Percentiles rank a stretch among this genome's conserved stretches.
Evolutionary conservation across 805 yeast species (phyloP).

Genomic region (Wickerhamiella dianesei): DNA sequence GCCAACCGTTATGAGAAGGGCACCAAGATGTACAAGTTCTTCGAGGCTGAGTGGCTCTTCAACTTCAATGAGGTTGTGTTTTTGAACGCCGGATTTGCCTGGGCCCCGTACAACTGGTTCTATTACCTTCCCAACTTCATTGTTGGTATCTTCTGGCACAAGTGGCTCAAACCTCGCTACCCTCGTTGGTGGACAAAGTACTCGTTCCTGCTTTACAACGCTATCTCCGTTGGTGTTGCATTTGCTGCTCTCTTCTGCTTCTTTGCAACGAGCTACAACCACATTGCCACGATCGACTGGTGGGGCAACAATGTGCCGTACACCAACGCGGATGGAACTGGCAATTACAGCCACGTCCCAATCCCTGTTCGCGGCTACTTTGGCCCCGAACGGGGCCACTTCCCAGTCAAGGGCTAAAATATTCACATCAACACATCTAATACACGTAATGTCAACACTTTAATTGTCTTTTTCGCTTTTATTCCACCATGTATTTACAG

Average conservation of each 20-base stretch:
- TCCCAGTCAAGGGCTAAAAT: slow-evolving; percentile 5
- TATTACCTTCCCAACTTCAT: slow-evolving; percentile 29
- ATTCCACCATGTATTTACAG: no score
- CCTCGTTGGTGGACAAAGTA: slow-evolving; percentile 41
- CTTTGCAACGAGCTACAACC: slow-evolving; percentile 27
- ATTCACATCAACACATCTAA: background rate
- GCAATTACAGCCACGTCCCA: slow-evolving; percentile 1
- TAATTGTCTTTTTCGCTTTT: background rate
- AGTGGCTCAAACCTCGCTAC: slow-evolving; percentile 30
- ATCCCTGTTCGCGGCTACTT: slow-evolving; percentile 5
- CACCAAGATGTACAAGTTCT: slow-evolving; percentile 28
- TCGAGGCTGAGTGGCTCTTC: slow-evolving; percentile 11
- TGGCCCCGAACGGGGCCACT: slow-evolving; percentile 13
- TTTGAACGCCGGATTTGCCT: slow-evolving; percentile 14
- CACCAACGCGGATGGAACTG: background rate
- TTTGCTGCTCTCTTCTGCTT: slow-evolving; percentile 34
- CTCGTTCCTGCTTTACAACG: slow-evolving; percentile 36
- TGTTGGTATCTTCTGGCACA: slow-evolving; percentile 33
- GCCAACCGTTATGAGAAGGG: slow-evolving; percentile 7
- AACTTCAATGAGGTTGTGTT: slow-evolving; percentile 11
- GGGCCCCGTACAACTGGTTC: slow-evolving; percentile 36
- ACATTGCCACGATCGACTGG: slow-evolving; percentile 28
- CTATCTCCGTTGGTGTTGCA: slow-evolving; percentile 37
- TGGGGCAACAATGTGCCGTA: slow-evolving; percentile 32
- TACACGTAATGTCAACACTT: background rate